Evolutionary conservation across 352 stramenopile species (phyloP), one percentile per base, ranked within the genome.

Genomic region (Globisporangium cystogenes): DNA sequence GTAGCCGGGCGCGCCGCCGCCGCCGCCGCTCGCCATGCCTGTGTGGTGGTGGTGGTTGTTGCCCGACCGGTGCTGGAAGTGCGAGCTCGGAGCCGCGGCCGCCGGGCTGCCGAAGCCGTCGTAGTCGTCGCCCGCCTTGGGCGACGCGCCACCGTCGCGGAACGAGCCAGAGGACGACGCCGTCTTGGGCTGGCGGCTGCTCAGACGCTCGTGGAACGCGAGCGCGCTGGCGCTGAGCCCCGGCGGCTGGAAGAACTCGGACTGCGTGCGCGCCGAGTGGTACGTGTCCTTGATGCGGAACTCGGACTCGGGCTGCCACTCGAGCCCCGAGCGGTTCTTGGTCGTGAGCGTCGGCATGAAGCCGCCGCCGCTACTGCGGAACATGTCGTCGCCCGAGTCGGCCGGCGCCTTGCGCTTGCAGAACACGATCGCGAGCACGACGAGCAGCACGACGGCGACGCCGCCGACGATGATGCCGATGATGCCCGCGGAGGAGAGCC

Each of bases 141-240:
- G 60, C 18, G 59, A 62, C n/a, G 48, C 44, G 16, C 37, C 44
- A 15, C 48, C 37, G 1, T 43, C 37, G 8, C 37, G 57, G 20
- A 76, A 64, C 26, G 76, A 85, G 12, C 72, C 74, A 3, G 70
- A 84, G 3, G 79, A 90, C 11, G 76, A 90, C 23, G 72, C 70
- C 0, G 79, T 90, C 50, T 86, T 80, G 43, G 55, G 55, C 39
- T 85, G 77, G n/a, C 56, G 56, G 33, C 63, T 75, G 44, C 72
- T 82, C 21, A 58, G 54, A 27, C 66, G 68, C 26, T 88, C 76
- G 42, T 88, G 72, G 49, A 87, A 90, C 27, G 59, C 72, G 23
- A 90, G 70, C 0, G 79, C 76, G 39, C 76, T 87, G 10, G 79
- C 76, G 39, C 70, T 86, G 10, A 90, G 58, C 33, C 61, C 64